Evolutionary conservation across 2,329 filamentous ascomycete species (phyloP).

Genomic region (Plectosphaerella cucumerina): DNA sequence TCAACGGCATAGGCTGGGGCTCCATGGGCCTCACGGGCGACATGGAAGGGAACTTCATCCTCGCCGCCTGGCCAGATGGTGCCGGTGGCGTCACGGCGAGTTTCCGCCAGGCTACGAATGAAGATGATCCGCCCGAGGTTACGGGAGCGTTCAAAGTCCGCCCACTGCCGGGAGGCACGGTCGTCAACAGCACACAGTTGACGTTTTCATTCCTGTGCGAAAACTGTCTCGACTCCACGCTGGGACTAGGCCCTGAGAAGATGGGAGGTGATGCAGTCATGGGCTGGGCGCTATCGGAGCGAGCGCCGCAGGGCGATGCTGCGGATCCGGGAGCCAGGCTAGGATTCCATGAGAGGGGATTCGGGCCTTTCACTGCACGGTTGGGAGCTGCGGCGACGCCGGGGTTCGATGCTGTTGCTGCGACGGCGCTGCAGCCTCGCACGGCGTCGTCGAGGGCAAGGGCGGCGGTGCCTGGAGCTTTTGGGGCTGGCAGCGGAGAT

Average conservation of each 20-base stretch:
- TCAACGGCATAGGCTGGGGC: constrained; percentile 37
- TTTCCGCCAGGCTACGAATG: constrained; percentile 37
- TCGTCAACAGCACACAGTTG: constrained; percentile 35
- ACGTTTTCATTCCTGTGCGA: constrained; percentile 43
- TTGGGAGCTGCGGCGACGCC: constrained; percentile 28
- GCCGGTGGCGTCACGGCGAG: constrained; percentile 31
- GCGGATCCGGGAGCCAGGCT: constrained; percentile 17
- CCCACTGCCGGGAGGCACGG: constrained; percentile 36
- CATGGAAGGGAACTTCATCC: constrained; percentile 40
- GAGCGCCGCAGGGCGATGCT: constrained; percentile 15
- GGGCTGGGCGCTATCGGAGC: constrained; percentile 29
- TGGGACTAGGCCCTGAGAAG: constrained; percentile 21
- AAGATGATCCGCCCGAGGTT: constrained; percentile 38
- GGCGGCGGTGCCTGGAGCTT: constrained; percentile 9
- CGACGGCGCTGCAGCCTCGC: constrained; percentile 27
- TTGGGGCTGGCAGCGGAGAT: constrained; percentile 13
- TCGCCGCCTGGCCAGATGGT: constrained; percentile 39
- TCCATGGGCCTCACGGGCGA: constrained; percentile 38
- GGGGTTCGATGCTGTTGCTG: constrained; percentile 34
- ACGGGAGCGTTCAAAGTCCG: constrained; percentile 32
- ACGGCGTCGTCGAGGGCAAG: constrained; percentile 16
- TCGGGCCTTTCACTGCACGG: constrained; percentile 21
- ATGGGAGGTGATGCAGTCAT: constrained; percentile 22
- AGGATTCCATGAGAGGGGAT: constrained; percentile 25
- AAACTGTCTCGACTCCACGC: constrained; percentile 22